phyloP scores from a whole-genome alignment of 768 basidiomycete genomes.

The Xanthoconium stramineum region DNA sequence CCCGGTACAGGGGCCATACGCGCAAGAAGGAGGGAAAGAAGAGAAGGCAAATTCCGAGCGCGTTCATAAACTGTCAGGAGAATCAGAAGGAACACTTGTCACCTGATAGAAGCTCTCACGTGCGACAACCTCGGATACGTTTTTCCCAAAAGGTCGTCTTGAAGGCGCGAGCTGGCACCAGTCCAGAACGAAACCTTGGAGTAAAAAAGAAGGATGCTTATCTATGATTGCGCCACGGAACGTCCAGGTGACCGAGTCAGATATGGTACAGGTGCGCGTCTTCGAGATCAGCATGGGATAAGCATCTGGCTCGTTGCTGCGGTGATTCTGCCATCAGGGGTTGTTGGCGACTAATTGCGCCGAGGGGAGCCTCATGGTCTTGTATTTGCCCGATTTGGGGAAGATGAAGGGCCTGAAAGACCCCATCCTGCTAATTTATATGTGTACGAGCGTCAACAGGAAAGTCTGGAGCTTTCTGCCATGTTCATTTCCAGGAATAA shows the following conservation, averaged over 20 bases:
- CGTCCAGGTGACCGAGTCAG: neutral
- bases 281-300: slow-evolving; percentile 26
- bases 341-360: slow-evolving; percentile 3
- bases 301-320: slow-evolving; percentile 1
- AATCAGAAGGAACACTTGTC: neutral
- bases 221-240: slow-evolving; percentile 11
- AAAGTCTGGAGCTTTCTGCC: neutral
- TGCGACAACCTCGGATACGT: neutral
- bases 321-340: slow-evolving; percentile 14
- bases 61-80: neutral
- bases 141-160: neutral
- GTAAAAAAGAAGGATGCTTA: slow-evolving; percentile 6
- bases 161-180: neutral
- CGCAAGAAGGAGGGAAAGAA: neutral
- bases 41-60: neutral
- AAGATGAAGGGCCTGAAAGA: neutral
- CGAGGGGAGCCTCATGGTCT: slow-evolving; percentile 18
- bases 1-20: neutral
- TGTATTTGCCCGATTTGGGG: slow-evolving; percentile 1
- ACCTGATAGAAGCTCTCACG: neutral
- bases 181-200: neutral
- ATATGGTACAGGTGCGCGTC: neutral
- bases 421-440: too few species aligned
- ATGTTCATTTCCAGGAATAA: neutral
- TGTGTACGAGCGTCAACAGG: neutral